Conservation (phyloP, 2,329 filamentous ascomycete species). For the Ceratocystis harringtonii region DNA sequence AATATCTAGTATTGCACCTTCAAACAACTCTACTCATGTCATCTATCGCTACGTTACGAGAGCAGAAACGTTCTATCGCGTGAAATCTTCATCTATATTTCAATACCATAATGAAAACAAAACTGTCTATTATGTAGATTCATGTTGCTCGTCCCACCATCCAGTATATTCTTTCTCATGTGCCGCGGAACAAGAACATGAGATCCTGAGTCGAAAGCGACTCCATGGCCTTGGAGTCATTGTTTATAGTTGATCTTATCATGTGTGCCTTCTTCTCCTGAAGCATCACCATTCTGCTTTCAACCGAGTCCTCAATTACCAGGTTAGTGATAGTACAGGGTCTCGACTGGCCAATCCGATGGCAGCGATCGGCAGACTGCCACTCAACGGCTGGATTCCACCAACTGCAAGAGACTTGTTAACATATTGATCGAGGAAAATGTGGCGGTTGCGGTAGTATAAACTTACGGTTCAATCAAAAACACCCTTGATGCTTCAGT, state of each 20-base stretch:
- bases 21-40: background rate
- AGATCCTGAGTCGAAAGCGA: constrained; percentile 82
- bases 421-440: background rate
- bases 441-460: background rate
- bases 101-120: background rate
- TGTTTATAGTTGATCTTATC: constrained; percentile 94
- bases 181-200: constrained; percentile 85
- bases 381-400: constrained; percentile 99
- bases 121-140: no score
- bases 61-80: no score
- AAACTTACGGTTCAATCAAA: constrained; percentile 80
- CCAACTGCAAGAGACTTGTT: constrained; percentile 45
- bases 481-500: constrained; percentile 92
- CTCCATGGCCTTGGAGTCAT: constrained; percentile 81
- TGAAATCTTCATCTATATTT: background rate
- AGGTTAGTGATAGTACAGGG: constrained; percentile 89
- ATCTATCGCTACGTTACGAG: background rate
- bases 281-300: constrained; percentile 84
- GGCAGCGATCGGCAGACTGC: constrained; percentile 88
- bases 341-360: constrained; percentile 87
- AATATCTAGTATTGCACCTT: background rate
- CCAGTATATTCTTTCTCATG: constrained; percentile 20
- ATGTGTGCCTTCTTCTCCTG: constrained; percentile 98
- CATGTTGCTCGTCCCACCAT: background rate
- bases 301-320: constrained; percentile 92